These are phyloP conservation scores for Hortiboletus flavorubellus DNA, from an alignment of 768 basidiomycete genomes.

Conservation along the genomic window DNA sequence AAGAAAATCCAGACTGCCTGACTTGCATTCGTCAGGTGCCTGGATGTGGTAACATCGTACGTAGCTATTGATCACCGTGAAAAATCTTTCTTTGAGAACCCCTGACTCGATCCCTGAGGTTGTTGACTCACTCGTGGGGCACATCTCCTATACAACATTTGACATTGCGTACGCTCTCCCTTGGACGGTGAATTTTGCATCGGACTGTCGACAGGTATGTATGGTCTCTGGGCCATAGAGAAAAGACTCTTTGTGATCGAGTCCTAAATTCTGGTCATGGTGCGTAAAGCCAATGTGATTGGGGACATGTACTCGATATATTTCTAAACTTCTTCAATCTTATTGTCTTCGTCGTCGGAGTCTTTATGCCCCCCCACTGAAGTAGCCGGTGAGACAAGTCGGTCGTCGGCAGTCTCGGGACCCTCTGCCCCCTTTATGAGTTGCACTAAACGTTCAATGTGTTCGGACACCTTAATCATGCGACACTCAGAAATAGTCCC, in stretches of 20 bases:
- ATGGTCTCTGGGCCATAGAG: background rate
- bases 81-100: constrained; percentile 22
- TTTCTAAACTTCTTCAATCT: constrained; percentile 70
- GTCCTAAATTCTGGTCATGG: background rate
- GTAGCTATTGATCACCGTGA: constrained; percentile 22
- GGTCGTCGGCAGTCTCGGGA: constrained; percentile 41
- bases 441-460: constrained; percentile 84
- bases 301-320: constrained; percentile 14
- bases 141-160: background rate
- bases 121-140: constrained; percentile 23
- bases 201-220: background rate
- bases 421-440: constrained; percentile 81
- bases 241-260: background rate
- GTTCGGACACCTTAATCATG: constrained; percentile 66
- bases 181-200: background rate
- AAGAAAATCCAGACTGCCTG: background rate
- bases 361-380: constrained; percentile 24
- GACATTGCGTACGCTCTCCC: constrained; percentile 1
- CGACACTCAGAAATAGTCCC: background rate
- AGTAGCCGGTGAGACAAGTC: constrained; percentile 25
- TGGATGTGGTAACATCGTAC: constrained; percentile 17
- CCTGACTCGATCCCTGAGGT: constrained; percentile 11
- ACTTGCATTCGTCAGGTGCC: constrained; percentile 8
- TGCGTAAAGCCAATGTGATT: constrained; percentile 7
- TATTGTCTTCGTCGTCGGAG: constrained; percentile 63